Conservation (phyloP, 257 asterid species). For the Primulina huaijiensis region DNA sequence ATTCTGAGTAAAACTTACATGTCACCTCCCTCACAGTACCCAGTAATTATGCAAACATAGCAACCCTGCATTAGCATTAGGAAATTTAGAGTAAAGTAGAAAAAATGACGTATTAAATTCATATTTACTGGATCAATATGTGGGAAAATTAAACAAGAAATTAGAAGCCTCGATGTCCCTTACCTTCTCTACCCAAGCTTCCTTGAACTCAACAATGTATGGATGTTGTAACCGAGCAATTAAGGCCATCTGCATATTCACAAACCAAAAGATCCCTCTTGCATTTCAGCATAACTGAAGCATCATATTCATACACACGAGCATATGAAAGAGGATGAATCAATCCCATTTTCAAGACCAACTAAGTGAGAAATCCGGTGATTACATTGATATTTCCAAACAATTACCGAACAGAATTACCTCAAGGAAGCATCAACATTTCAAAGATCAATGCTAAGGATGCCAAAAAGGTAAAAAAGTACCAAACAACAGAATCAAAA, state of each 20-base stretch:
- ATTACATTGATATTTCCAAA: neutral
- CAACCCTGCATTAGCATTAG: constrained; percentile 65
- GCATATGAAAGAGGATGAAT: neutral
- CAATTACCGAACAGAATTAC: neutral
- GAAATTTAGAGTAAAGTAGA: constrained; percentile 19
- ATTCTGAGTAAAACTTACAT: constrained; percentile 50
- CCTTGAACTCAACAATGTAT: constrained; percentile 89
- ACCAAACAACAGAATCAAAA: constrained; percentile 1
- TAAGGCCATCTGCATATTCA: constrained; percentile 69
- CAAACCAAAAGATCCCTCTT: neutral
- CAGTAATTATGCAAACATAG: constrained; percentile 89
- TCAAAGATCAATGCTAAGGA: neutral
- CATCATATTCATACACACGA: neutral
- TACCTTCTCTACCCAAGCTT: constrained; percentile 98
- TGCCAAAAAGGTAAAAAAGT: neutral
- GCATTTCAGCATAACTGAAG: neutral
- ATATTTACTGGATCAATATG: constrained; percentile 3
- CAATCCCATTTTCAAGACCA: neutral
- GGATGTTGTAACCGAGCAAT: constrained; percentile 78
- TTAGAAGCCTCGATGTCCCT: constrained; percentile 8
- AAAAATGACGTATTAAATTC: neutral
- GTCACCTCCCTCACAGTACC: constrained; percentile 97
- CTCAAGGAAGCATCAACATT: neutral
- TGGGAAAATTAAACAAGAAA: neutral
- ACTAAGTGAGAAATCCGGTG: neutral